Conservation (phyloP, 306 rosid species). For the Datisca glomerata region DNA sequence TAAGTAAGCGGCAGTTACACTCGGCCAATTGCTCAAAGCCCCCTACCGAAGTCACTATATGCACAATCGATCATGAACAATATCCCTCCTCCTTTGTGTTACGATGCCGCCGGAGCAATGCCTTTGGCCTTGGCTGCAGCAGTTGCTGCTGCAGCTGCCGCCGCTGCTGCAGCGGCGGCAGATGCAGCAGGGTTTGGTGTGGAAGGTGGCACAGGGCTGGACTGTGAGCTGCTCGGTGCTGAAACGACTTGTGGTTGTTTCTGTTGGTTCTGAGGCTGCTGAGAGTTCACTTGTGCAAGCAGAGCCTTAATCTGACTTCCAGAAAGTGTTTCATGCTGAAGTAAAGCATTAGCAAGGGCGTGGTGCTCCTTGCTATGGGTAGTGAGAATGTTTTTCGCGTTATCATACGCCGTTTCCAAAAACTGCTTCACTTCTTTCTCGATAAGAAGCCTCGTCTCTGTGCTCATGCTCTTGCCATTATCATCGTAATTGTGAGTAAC, state of each 20-base stretch:
- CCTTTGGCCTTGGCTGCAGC: conserved; percentile 76
- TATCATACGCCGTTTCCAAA: conserved; percentile 61
- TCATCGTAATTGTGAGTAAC: conserved; percentile 66
- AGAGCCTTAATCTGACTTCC: conserved; percentile 60
- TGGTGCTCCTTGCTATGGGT: conserved; percentile 67
- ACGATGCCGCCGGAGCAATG: conserved; percentile 59
- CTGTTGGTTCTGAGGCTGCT: conserved; percentile 27
- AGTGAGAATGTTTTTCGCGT: conserved; percentile 77
- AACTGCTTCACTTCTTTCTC: conserved; percentile 69
- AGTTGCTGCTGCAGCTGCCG: conserved; percentile 55
- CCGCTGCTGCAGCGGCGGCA: conserved; percentile 50
- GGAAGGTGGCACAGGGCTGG: conserved; percentile 44
- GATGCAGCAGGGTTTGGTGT: conserved; percentile 50
- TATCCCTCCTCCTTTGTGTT: conserved; percentile 13
- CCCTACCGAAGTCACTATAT: conserved; percentile 23
- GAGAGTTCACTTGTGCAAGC: conserved; percentile 44
- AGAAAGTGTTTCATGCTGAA: conserved; percentile 63
- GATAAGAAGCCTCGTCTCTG: conserved; percentile 82
- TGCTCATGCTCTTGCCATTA: conserved; percentile 82
- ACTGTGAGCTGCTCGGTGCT: conserved; percentile 40
- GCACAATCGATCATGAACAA: conserved; percentile 35
- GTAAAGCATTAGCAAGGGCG: conserved; percentile 73
- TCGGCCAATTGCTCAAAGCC: conserved; percentile 4
- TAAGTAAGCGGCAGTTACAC: conserved; percentile 10
- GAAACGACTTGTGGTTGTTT: conserved; percentile 25